Evolutionary conservation across 208 protist genomes (phyloP).

Genomic region (Trypanosoma caninum): DNA sequence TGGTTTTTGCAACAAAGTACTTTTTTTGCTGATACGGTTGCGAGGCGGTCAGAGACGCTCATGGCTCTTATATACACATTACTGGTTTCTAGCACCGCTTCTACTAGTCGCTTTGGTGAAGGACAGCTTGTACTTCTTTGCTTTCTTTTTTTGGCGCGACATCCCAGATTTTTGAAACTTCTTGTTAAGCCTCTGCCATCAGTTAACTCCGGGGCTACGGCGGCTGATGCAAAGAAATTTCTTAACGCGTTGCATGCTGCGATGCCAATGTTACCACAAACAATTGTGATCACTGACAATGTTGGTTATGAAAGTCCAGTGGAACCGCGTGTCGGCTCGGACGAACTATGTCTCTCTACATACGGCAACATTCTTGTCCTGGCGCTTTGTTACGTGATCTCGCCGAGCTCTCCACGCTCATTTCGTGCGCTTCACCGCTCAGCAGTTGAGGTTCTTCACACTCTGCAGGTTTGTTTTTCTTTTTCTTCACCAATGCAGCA

Average conservation of each 20-base stretch:
- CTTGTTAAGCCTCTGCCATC: constrained; percentile 6
- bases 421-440: constrained; percentile 14
- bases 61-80: constrained; percentile 14
- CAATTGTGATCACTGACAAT: not conserved
- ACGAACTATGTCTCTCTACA: constrained; percentile 10
- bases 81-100: constrained; percentile 2
- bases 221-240: constrained; percentile 8
- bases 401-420: constrained; percentile 13
- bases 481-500: not conserved
- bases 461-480: constrained; percentile 8
- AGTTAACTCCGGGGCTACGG: not conserved
- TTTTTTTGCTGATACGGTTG: not conserved
- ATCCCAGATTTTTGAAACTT: constrained; percentile 8
- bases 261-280: constrained; percentile 20
- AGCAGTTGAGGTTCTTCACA: constrained; percentile 17
- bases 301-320: not conserved
- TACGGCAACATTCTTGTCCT: constrained; percentile 23
- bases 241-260: constrained; percentile 1
- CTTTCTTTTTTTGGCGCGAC: constrained; percentile 12
- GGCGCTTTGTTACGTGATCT: constrained; percentile 19
- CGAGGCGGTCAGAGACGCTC: not conserved
- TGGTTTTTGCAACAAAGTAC: constrained; percentile 15
- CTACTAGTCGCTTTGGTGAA: constrained; percentile 11
- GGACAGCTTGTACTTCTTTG: constrained; percentile 21
- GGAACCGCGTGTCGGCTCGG: not conserved